These are phyloP conservation scores for Fraxinus latifolia DNA, from an alignment of 305 asterid genomes.

Conservation along the genomic window DNA sequence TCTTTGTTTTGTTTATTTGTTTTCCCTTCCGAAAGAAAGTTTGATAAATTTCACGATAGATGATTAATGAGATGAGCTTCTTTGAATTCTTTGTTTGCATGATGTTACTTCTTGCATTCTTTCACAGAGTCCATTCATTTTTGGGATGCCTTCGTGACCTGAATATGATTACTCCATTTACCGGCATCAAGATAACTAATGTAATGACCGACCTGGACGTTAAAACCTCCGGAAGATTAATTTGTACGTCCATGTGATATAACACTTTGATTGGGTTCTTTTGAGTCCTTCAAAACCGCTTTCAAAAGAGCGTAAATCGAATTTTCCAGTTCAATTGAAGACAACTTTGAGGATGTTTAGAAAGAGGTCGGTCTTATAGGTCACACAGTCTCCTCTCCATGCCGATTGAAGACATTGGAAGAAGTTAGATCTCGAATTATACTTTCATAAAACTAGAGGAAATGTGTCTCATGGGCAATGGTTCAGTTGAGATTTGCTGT, in stretches of 20 bases:
- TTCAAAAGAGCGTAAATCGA: neutral
- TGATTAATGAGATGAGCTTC: neutral
- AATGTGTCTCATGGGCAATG: neutral
- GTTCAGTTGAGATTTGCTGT: neutral
- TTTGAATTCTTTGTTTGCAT: neutral
- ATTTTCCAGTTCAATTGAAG: neutral
- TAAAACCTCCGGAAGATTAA: neutral
- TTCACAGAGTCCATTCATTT: neutral
- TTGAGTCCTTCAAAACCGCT: neutral
- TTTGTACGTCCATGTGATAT: neutral
- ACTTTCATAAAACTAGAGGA: neutral
- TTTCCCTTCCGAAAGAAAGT: neutral
- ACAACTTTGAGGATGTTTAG: neutral
- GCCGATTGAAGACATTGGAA: neutral
- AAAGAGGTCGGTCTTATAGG: neutral
- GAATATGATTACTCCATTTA: neutral
- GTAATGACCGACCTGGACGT: neutral
- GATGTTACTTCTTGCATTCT: neutral
- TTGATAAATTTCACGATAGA: neutral
- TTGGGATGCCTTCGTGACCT: neutral
- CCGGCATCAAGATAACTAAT: neutral
- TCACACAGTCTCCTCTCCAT: neutral
- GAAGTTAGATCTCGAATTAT: neutral
- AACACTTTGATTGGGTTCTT: neutral
- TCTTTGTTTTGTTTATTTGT: constrained; percentile 18